phyloP scores from a whole-genome alignment of 345 rosid genomes.

The Boechera retrofracta region DNA sequence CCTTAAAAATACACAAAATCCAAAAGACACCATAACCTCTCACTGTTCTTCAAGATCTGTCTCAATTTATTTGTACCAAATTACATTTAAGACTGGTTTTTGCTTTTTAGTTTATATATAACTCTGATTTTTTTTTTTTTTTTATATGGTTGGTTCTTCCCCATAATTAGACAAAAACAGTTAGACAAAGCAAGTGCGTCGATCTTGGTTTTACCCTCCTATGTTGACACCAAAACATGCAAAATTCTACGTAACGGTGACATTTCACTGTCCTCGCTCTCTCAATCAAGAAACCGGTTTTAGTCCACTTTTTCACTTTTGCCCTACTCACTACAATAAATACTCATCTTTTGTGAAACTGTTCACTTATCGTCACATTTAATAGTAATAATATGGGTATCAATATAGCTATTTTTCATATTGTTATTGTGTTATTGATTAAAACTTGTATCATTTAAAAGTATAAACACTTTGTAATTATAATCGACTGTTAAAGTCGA shows the following conservation, averaged over 20 bases:
- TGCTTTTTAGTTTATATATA: not conserved
- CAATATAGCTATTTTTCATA: not conserved
- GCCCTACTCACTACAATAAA: slow-evolving; percentile 27
- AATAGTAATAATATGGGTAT: not conserved
- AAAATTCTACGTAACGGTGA: slow-evolving; percentile 35
- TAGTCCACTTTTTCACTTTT: slow-evolving; percentile 34
- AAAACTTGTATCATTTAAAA: not conserved
- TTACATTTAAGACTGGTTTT: slow-evolving; percentile 37
- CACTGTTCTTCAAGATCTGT: slow-evolving; percentile 40
- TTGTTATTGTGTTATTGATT: not conserved
- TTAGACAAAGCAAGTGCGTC: slow-evolving; percentile 48
- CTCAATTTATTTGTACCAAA: slow-evolving; percentile 43
- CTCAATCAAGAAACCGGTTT: slow-evolving; percentile 28
- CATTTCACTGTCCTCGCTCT: slow-evolving; percentile 35
- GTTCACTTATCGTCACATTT: not conserved
- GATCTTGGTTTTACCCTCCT: slow-evolving; percentile 35
- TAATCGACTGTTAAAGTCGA: not conserved
- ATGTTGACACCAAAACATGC: slow-evolving; percentile 42
- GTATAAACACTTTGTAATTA: not conserved
- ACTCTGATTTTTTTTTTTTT: not conserved
- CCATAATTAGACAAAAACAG: slow-evolving; percentile 39
- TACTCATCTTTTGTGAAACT: slow-evolving; percentile 33
- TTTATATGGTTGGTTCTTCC: slow-evolving; percentile 27
- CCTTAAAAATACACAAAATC: slow-evolving; percentile 21
- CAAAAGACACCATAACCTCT: slow-evolving; percentile 28